These are phyloP conservation scores for Tillandsia fasciculata DNA, from an alignment of 176 grass and related monocot species.

Conservation along the genomic window DNA sequence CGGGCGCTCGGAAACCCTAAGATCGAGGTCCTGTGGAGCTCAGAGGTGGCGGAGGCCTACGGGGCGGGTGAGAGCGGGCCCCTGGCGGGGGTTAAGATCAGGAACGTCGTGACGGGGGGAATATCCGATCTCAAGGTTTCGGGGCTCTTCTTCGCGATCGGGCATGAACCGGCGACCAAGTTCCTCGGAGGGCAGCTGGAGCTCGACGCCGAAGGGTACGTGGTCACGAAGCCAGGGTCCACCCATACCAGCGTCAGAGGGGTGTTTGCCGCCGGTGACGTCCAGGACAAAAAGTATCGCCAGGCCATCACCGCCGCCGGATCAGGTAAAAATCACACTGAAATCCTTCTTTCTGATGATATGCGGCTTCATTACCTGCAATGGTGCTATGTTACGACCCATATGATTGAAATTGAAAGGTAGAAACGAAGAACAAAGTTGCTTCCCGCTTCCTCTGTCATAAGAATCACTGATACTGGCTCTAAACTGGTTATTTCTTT, in stretches of 20 bases:
- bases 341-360: background rate
- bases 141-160: conserved; percentile 94
- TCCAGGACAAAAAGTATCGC: conserved; percentile 94
- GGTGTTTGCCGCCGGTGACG: conserved; percentile 79
- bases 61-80: conserved; percentile 31
- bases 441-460: too few relatives aligned
- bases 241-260: conserved; percentile 84
- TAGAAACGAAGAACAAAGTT: too few relatives aligned
- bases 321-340: conserved; percentile 40
- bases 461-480: too few relatives aligned
- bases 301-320: conserved; percentile 87
- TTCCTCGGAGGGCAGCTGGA: conserved; percentile 87
- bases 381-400: too few relatives aligned
- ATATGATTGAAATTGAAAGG: too few relatives aligned
- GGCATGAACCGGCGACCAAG: conserved; percentile 89
- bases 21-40: conserved; percentile 87
- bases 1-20: conserved; percentile 72
- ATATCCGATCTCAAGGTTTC: conserved; percentile 55
- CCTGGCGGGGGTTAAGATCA: conserved; percentile 71
- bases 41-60: conserved; percentile 80
- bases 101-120: conserved; percentile 46
- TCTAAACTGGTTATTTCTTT: too few relatives aligned
- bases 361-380: too few relatives aligned
- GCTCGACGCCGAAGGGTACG: conserved; percentile 73
- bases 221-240: conserved; percentile 56